These are phyloP conservation scores for Casuarina cunninghamiana DNA, from an alignment of 306 rosid genomes.

Conservation along the genomic window DNA sequence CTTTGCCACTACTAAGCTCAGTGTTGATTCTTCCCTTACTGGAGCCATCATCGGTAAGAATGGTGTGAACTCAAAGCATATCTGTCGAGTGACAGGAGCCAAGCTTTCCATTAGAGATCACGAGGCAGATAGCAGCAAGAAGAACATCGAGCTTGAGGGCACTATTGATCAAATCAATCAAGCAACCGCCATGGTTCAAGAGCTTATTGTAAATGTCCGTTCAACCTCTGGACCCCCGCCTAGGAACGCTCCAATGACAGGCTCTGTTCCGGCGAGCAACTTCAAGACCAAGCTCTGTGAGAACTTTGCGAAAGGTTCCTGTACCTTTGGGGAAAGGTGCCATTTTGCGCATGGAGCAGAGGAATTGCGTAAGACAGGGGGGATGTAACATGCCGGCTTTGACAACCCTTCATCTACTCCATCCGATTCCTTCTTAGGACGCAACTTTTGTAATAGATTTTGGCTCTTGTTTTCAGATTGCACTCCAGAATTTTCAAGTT, in stretches of 20 bases:
- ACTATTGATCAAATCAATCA: conserved; percentile 70
- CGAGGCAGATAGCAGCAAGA: conserved; percentile 65
- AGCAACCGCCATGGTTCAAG: conserved; percentile 86
- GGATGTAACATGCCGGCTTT: conserved; percentile 27
- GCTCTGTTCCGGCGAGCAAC: conserved; percentile 39
- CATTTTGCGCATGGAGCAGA: conserved; percentile 83
- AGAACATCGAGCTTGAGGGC: conserved; percentile 88
- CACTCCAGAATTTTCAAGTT: background rate
- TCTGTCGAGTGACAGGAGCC: conserved; percentile 81
- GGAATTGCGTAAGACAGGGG: conserved; percentile 62
- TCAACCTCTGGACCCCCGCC: conserved; percentile 46
- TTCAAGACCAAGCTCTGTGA: conserved; percentile 84
- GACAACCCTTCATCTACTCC: background rate
- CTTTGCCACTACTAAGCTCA: conserved; percentile 77
- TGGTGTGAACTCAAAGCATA: conserved; percentile 76
- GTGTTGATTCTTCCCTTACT: conserved; percentile 74
- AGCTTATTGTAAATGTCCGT: conserved; percentile 63
- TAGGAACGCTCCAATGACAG: conserved; percentile 38
- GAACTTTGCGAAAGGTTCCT: conserved; percentile 62
- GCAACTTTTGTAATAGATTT: background rate
- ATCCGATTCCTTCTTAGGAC: background rate
- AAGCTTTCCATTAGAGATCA: conserved; percentile 77
- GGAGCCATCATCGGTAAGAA: conserved; percentile 88
- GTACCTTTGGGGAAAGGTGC: conserved; percentile 89
- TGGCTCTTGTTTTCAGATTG: background rate